phyloP scores from a whole-genome alignment of 2,329 filamentous ascomycete genomes.

The Neofusicoccum cordaticola region DNA sequence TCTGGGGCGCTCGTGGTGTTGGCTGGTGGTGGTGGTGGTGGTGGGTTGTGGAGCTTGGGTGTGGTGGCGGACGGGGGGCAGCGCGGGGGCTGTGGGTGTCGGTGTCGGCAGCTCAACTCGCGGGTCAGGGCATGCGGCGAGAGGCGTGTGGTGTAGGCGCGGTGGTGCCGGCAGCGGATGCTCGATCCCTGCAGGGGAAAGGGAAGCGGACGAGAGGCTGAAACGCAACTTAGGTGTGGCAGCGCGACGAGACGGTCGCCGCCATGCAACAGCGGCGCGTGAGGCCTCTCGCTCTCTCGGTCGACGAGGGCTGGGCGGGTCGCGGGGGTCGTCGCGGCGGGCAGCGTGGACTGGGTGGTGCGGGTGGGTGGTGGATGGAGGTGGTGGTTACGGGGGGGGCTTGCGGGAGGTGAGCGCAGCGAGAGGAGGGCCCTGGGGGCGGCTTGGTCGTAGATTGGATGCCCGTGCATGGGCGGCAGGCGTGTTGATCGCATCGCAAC shows the following conservation, averaged over 20 bases:
- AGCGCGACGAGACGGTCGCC: slow-evolving; percentile 16
- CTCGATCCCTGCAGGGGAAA: slow-evolving; percentile 18
- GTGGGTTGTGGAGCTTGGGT: background rate
- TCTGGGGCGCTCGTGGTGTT: background rate
- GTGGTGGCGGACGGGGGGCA: background rate
- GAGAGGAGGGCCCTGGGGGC: slow-evolving; percentile 6
- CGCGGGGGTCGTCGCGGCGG: background rate
- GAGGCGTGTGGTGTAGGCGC: background rate
- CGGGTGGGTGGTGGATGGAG: slow-evolving; percentile 5
- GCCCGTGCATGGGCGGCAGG: slow-evolving; percentile 11
- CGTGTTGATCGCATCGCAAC: slow-evolving; percentile 3
- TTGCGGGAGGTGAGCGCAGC: slow-evolving; percentile 1
- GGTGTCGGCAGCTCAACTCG: background rate
- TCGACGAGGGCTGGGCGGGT: background rate
- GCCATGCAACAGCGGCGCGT: slow-evolving; percentile 16
- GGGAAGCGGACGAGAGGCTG: slow-evolving; percentile 17
- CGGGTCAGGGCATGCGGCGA: slow-evolving; percentile 8
- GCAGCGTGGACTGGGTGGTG: background rate
- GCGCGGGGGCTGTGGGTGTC: background rate
- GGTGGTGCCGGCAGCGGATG: slow-evolving; percentile 3
- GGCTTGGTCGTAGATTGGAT: slow-evolving; percentile 9
- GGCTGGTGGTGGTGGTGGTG: background rate
- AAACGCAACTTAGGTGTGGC: slow-evolving; percentile 15
- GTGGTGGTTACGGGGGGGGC: slow-evolving; percentile 5
- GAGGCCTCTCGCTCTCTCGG: background rate